These are phyloP conservation scores for Epichloe elymi DNA, from an alignment of 2,329 filamentous ascomycete species.

Conservation along the genomic window DNA sequence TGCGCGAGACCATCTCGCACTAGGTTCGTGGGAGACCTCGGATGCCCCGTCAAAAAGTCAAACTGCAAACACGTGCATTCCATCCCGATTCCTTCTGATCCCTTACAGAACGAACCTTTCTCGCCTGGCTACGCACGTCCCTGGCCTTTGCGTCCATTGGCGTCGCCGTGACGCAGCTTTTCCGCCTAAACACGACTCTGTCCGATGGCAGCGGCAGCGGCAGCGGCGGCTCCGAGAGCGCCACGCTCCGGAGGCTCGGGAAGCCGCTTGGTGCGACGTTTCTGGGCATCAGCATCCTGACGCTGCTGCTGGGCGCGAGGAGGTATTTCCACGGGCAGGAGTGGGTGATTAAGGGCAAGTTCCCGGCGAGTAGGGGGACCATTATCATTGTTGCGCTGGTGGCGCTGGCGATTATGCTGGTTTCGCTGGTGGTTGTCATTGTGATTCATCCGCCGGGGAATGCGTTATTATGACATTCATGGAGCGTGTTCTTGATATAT, in stretches of 20 bases:
- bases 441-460: conserved; percentile 32
- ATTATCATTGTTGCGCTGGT: conserved; percentile 56
- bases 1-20: conserved; percentile 66
- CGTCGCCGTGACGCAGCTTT: conserved; percentile 72
- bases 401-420: conserved; percentile 48
- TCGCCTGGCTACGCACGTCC: conserved; percentile 74
- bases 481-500: not conserved
- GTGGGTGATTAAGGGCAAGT: conserved; percentile 70
- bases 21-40: conserved; percentile 38
- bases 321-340: conserved; percentile 67
- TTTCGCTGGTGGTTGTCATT: conserved; percentile 45
- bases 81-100: not conserved
- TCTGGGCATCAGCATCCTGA: conserved; percentile 59
- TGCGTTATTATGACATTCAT: conserved; percentile 7
- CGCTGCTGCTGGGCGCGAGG: conserved; percentile 64
- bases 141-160: conserved; percentile 73
- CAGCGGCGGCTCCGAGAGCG: conserved; percentile 20
- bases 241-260: conserved; percentile 48
- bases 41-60: too few species aligned
- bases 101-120: conserved; percentile 60
- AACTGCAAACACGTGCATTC: not conserved
- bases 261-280: conserved; percentile 68
- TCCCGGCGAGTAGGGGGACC: conserved; percentile 61
- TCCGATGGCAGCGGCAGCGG: conserved; percentile 14
- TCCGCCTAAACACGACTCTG: conserved; percentile 63